These are phyloP conservation scores for Hymenoscyphus fraxineus DNA, from an alignment of 2,329 filamentous ascomycete species.

Conservation along the genomic window DNA sequence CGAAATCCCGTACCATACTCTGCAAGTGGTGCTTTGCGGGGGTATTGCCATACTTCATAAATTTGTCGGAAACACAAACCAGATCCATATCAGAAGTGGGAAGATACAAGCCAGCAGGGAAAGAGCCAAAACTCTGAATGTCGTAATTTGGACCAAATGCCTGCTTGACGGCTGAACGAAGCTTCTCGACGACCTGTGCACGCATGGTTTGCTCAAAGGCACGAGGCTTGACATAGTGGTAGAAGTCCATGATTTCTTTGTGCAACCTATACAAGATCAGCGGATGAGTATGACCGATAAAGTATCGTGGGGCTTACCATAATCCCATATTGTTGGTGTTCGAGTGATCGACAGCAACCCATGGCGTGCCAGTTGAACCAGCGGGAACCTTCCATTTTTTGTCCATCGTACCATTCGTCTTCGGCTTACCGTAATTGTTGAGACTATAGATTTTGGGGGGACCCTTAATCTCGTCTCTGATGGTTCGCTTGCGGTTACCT, in stretches of 20 bases:
- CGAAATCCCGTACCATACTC: conserved; percentile 45
- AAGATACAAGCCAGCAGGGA: conserved; percentile 73
- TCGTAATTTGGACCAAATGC: conserved; percentile 51
- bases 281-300: conserved; percentile 15
- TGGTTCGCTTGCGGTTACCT: conserved; percentile 70
- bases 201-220: conserved; percentile 75
- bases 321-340: conserved; percentile 49
- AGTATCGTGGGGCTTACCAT: conserved; percentile 45
- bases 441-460: conserved; percentile 24
- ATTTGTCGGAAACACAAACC: conserved; percentile 66
- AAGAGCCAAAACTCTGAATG: conserved; percentile 84
- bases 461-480: conserved; percentile 57
- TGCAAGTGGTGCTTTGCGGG: too few species aligned
- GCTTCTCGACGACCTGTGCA: conserved; percentile 64
- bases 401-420: conserved; percentile 34
- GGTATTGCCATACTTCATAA: conserved; percentile 37
- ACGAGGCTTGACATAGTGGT: conserved; percentile 74
- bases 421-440: conserved; percentile 20
- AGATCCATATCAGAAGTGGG: conserved; percentile 91
- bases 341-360: conserved; percentile 56
- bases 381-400: conserved; percentile 40
- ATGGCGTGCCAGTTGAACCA: conserved; percentile 52
- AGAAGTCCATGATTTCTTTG: conserved; percentile 87
- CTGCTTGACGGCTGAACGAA: conserved; percentile 56
- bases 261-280: conserved; percentile 60